Conservation (phyloP, 2,329 filamentous ascomycete species). For the Epichloe festucae region DNA sequence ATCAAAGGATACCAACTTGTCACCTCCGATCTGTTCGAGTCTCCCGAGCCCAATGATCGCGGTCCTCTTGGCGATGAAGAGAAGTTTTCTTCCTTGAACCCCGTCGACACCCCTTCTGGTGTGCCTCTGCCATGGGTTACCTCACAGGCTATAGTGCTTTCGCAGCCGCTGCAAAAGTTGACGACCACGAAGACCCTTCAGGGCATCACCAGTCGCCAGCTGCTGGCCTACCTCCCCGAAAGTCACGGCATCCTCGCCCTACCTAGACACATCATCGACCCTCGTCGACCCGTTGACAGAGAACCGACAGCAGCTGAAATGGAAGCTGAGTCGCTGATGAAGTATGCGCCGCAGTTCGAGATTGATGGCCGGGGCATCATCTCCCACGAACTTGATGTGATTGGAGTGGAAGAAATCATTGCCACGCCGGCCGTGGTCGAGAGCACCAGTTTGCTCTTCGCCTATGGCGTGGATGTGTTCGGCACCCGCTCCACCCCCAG, state of each 20-base stretch:
- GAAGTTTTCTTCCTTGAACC: constrained; percentile 68
- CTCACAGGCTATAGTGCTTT: constrained; percentile 69
- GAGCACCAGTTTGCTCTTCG: constrained; percentile 82
- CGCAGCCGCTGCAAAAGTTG: constrained; percentile 65
- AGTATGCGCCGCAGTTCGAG: constrained; percentile 65
- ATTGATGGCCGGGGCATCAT: constrained; percentile 72
- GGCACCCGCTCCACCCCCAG: constrained; percentile 79
- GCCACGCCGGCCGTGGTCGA: constrained; percentile 71
- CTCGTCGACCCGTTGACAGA: constrained; percentile 71
- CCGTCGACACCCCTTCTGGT: constrained; percentile 41
- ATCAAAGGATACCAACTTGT: constrained; percentile 79
- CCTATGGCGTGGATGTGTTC: constrained; percentile 80
- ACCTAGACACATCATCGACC: constrained; percentile 67
- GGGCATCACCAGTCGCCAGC: constrained; percentile 73
- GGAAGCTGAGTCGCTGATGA: constrained; percentile 65
- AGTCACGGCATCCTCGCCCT: constrained; percentile 67
- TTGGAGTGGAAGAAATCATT: constrained; percentile 62
- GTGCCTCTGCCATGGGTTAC: constrained; percentile 59
- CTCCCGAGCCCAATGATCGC: constrained; percentile 67
- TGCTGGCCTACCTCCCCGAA: constrained; percentile 66
- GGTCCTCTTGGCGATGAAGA: constrained; percentile 56
- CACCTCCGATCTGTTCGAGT: constrained; percentile 84
- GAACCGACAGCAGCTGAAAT: constrained; percentile 68
- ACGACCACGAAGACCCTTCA: constrained; percentile 81
- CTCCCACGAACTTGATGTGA: constrained; percentile 69